Evolutionary conservation across 345 rosid species (phyloP).

Genomic region (Linum trigynum): DNA sequence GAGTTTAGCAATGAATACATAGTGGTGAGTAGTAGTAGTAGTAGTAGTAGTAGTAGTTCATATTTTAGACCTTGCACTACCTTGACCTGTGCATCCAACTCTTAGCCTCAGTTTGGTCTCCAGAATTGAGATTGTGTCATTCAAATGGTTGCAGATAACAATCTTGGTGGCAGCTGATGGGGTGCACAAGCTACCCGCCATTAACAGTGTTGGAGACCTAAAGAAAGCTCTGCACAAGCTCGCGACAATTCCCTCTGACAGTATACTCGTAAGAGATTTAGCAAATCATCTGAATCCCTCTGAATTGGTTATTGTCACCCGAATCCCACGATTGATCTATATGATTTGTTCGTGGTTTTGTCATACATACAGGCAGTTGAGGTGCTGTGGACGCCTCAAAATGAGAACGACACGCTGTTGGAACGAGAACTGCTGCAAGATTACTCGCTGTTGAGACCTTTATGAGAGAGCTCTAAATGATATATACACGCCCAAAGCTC

Average conservation of each 20-base stretch:
- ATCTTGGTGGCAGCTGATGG: slow-evolving; percentile 93
- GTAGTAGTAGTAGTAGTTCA: slow-evolving; percentile 5
- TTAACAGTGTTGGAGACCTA: slow-evolving; percentile 58
- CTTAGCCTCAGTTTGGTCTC: neutral
- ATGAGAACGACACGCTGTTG: slow-evolving; percentile 62
- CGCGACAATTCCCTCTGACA: slow-evolving; percentile 58
- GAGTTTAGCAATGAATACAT: slow-evolving; percentile 82
- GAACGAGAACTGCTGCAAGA: slow-evolving; percentile 79
- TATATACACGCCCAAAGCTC: neutral
- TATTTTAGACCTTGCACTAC: neutral
- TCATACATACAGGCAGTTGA: slow-evolving; percentile 64
- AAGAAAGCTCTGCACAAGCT: slow-evolving; percentile 82
- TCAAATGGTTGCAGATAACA: slow-evolving; percentile 42
- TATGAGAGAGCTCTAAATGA: slow-evolving; percentile 20
- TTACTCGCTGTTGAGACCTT: slow-evolving; percentile 82
- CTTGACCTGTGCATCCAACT: neutral
- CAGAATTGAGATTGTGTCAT: neutral
- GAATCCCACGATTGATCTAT: slow-evolving; percentile 10
- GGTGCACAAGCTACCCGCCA: slow-evolving; percentile 56
- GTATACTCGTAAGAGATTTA: slow-evolving; percentile 46
- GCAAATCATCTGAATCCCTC: neutral
- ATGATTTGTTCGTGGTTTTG: neutral
- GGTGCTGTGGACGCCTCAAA: slow-evolving; percentile 94
- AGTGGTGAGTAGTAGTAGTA: slow-evolving; percentile 48
- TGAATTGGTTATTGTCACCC: neutral